A percentile compares a stretch with the other conserved stretches of the same genome.
phyloP scores from a whole-genome alignment of 2,329 filamentous ascomycete species.

The Myriosclerotinia duriaeana region DNA sequence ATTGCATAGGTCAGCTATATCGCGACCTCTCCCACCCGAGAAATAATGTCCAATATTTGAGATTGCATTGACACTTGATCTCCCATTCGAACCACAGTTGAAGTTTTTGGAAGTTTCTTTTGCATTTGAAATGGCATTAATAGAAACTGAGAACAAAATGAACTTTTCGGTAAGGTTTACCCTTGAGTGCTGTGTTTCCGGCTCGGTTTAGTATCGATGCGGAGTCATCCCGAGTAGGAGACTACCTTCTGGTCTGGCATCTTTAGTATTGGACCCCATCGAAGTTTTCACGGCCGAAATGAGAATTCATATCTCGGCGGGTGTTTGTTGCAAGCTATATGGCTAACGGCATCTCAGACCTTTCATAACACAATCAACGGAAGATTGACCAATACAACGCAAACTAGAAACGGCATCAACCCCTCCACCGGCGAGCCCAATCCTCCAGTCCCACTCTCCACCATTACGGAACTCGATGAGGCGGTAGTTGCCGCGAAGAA shows the following conservation, averaged over 20 bases:
- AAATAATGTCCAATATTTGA: neutral
- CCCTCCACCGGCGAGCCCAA: conserved; percentile 26
- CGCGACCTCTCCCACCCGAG: neutral
- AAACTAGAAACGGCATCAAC: conserved; percentile 25
- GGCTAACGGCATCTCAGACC: neutral
- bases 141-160: neutral
- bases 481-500: conserved; percentile 48
- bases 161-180: neutral
- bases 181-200: neutral
- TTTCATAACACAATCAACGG: conserved; percentile 23
- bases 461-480: conserved; percentile 46
- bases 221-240: neutral
- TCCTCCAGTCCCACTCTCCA: conserved; percentile 44
- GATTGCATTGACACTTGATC: neutral
- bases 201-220: neutral
- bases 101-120: too few species aligned
- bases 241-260: too few species aligned
- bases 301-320: neutral
- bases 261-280: neutral
- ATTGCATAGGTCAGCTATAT: neutral
- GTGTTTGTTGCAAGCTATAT: neutral
- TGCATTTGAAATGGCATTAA: neutral
- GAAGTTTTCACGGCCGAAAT: neutral
- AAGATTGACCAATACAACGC: neutral
- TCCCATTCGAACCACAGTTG: neutral